Evolutionary conservation across 2,329 filamentous ascomycete species (phyloP).

Genomic region (Ophiostoma himal-ulmi): DNA sequence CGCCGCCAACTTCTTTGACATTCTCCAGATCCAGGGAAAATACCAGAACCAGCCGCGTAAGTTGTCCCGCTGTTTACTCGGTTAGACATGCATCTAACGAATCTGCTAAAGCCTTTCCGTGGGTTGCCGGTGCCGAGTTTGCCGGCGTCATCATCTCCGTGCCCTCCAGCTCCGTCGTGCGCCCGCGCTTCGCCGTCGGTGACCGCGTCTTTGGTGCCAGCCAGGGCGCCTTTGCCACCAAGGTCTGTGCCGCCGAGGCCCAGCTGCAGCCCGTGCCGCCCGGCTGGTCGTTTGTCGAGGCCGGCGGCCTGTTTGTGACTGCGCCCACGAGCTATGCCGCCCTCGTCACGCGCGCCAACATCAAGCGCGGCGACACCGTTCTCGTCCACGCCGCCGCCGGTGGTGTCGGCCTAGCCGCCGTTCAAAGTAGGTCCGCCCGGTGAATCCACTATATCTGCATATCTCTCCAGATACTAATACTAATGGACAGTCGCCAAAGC

Average conservation of each 20-base stretch:
- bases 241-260: conserved; percentile 61
- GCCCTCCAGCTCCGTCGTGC: conserved; percentile 43
- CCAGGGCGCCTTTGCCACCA: conserved; percentile 81
- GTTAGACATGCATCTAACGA: not conserved
- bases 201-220: conserved; percentile 79
- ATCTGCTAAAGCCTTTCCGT: conserved; percentile 56
- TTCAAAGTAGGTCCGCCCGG: conserved; percentile 50
- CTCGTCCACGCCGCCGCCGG: conserved; percentile 89
- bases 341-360: conserved; percentile 67
- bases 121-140: conserved; percentile 84
- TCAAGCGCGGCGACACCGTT: conserved; percentile 77
- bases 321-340: conserved; percentile 85
- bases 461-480: not conserved
- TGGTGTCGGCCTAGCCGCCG: conserved; percentile 83
- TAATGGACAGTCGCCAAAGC: conserved; percentile 65
- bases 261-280: conserved; percentile 66
- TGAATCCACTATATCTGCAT: too few relatives aligned
- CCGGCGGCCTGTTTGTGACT: conserved; percentile 85
- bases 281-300: conserved; percentile 78
- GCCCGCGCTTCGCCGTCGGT: conserved; percentile 62
- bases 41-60: conserved; percentile 77
- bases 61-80: not conserved
- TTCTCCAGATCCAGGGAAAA: conserved; percentile 90
- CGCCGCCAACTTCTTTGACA: conserved; percentile 95
- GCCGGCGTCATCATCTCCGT: conserved; percentile 67